Conservation (phyloP, 139 green algal genomes). For the Closterium sp. region DNA sequence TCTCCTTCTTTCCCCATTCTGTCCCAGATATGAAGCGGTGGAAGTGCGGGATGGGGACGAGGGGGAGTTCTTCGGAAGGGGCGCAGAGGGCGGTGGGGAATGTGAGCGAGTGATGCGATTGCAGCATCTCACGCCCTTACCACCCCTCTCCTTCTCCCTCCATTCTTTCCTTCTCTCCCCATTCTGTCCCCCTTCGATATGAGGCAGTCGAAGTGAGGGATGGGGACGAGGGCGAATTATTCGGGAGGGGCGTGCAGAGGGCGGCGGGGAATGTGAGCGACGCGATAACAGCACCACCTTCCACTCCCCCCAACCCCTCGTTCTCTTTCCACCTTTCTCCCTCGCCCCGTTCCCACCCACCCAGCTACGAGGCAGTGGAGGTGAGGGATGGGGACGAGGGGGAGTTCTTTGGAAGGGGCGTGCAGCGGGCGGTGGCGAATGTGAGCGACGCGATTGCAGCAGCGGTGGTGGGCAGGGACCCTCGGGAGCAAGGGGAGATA, state of each 20-base stretch:
- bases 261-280: constrained; percentile 95
- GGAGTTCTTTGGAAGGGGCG: constrained; percentile 82
- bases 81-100: background rate
- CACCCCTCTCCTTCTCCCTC: background rate
- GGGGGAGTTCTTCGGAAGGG: background rate
- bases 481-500: background rate
- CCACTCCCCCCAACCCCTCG: too few species aligned
- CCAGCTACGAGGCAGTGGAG: constrained; percentile 84
- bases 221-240: constrained; percentile 65
- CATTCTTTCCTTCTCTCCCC: background rate
- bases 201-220: constrained; percentile 95
- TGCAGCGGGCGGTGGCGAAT: constrained; percentile 84
- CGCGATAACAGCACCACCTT: constrained; percentile 70
- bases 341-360: background rate
- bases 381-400: constrained; percentile 85
- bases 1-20: background rate
- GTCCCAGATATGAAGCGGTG: background rate
- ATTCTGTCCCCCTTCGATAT: background rate
- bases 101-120: background rate
- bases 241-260: constrained; percentile 87
- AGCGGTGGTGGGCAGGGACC: background rate
- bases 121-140: background rate
- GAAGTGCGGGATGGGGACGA: background rate
- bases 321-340: too few species aligned
- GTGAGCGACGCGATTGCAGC: constrained; percentile 82